phyloP scores from a whole-genome alignment of 305 asterid species.

The Rubia peregrina region DNA sequence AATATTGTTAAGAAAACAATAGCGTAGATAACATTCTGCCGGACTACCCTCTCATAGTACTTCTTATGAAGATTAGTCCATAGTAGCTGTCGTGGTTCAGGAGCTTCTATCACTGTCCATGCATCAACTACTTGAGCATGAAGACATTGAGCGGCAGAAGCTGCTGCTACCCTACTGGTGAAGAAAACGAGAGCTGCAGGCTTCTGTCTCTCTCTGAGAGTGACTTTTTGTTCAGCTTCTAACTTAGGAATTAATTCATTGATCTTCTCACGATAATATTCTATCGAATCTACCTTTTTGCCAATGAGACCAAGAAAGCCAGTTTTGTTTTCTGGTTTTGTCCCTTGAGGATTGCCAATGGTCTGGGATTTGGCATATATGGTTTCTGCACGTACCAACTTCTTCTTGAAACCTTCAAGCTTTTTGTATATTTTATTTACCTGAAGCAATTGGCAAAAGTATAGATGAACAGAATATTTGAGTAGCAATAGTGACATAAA shows the following conservation, averaged over 20 bases:
- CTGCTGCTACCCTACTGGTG: conserved; percentile 63
- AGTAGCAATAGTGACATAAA: background rate
- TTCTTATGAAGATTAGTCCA: conserved; percentile 61
- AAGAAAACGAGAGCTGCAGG: conserved; percentile 68
- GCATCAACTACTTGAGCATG: conserved; percentile 60
- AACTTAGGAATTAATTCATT: conserved; percentile 43
- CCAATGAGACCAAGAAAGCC: conserved; percentile 80
- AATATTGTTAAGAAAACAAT: conserved; percentile 72
- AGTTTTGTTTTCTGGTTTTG: conserved; percentile 49
- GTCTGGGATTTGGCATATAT: conserved; percentile 47
- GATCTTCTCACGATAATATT: conserved; percentile 56
- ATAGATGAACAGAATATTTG: background rate
- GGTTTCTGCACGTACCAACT: conserved; percentile 71
- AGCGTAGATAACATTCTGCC: conserved; percentile 47
- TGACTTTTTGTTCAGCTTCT: conserved; percentile 63
- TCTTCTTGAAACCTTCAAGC: conserved; percentile 66
- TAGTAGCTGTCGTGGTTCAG: conserved; percentile 62
- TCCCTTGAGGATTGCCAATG: conserved; percentile 49
- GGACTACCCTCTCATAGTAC: conserved; percentile 45
- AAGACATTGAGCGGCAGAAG: conserved; percentile 75
- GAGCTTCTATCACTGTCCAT: conserved; percentile 79
- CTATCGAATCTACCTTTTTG: conserved; percentile 67
- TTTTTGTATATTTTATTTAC: conserved; percentile 58
- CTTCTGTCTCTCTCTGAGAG: conserved; percentile 69
- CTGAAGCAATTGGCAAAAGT: conserved; percentile 29